Evolutionary conservation across 2,329 filamentous ascomycete genomes (phyloP).

Genomic region (Aureobasidium uvarum): DNA sequence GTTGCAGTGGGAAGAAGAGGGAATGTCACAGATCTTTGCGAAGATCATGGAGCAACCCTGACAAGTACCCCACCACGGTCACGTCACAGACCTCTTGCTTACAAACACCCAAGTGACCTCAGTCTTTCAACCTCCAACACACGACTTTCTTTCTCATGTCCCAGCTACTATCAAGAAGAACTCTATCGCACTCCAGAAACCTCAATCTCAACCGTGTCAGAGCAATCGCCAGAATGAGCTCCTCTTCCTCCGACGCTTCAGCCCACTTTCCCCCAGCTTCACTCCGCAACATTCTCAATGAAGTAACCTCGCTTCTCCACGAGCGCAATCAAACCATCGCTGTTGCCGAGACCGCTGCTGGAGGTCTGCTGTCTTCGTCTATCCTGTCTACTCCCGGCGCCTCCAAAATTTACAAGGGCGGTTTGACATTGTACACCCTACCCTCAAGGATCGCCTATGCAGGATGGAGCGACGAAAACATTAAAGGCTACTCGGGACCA

Average conservation of each 20-base stretch:
- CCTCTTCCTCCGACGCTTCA: slow-evolving; percentile 17
- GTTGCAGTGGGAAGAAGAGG: no score
- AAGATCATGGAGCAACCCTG: background rate
- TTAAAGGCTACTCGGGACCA: slow-evolving; percentile 58
- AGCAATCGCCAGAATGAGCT: slow-evolving; percentile 9
- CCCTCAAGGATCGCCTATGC: slow-evolving; percentile 58
- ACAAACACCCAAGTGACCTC: slow-evolving; percentile 7
- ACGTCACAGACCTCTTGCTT: slow-evolving; percentile 13
- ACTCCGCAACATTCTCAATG: slow-evolving; percentile 46
- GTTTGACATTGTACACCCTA: slow-evolving; percentile 62
- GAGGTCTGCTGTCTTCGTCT: slow-evolving; percentile 60
- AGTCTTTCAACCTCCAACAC: background rate
- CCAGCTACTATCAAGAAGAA: background rate
- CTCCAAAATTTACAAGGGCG: slow-evolving; percentile 58
- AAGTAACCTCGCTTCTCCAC: slow-evolving; percentile 56
- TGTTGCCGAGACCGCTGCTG: slow-evolving; percentile 63
- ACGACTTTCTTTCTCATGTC: background rate
- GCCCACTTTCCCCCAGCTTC: slow-evolving; percentile 44
- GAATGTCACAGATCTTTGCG: no score
- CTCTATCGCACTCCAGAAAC: background rate
- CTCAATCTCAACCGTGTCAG: background rate
- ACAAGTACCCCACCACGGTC: slow-evolving; percentile 1
- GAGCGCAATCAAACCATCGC: slow-evolving; percentile 57
- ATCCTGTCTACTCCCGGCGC: slow-evolving; percentile 60
- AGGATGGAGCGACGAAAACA: slow-evolving; percentile 58